A percentile compares a stretch with the other conserved stretches of the same genome.
phyloP scores from a whole-genome alignment of 495 filamentous ascomycete species.

The Xylaria castorea region DNA sequence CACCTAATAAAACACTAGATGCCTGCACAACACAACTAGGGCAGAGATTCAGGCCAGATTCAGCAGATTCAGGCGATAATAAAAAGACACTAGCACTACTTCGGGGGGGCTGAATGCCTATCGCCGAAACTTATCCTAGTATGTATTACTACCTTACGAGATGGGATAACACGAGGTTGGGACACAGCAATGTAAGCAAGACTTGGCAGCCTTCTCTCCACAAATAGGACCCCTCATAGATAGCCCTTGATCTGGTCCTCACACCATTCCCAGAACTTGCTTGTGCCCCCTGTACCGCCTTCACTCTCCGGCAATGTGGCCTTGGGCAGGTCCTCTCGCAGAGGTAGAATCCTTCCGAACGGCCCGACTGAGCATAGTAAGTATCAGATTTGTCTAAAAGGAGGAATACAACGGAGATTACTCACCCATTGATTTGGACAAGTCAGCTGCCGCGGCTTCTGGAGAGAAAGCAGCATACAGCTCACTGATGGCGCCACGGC shows the following conservation, averaged over 20 bases:
- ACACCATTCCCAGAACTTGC: constrained; percentile 46
- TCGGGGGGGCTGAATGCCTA: no score
- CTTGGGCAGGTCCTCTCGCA: constrained; percentile 41
- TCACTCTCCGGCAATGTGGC: constrained; percentile 40
- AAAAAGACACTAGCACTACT: not conserved
- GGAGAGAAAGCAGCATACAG: constrained; percentile 49
- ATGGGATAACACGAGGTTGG: no score
- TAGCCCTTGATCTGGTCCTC: constrained; percentile 37
- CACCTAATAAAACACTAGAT: no score
- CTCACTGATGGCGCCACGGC: constrained; percentile 50
- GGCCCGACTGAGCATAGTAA: constrained; percentile 39
- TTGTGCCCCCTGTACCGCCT: constrained; percentile 32
- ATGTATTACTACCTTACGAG: no score
- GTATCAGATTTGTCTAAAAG: not conserved
- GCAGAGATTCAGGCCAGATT: no score
- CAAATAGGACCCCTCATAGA: constrained; percentile 16
- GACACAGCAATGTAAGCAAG: not conserved
- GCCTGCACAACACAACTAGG: no score
- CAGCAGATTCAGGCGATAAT: no score
- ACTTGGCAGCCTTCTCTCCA: not conserved
- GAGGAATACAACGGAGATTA: not conserved
- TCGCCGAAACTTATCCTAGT: no score
- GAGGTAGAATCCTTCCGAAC: constrained; percentile 45
- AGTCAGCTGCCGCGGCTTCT: constrained; percentile 39
- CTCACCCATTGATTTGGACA: constrained; percentile 24